Conservation (phyloP, 2,329 filamentous ascomycete genomes). For the Trematosphaeria pertusa region DNA sequence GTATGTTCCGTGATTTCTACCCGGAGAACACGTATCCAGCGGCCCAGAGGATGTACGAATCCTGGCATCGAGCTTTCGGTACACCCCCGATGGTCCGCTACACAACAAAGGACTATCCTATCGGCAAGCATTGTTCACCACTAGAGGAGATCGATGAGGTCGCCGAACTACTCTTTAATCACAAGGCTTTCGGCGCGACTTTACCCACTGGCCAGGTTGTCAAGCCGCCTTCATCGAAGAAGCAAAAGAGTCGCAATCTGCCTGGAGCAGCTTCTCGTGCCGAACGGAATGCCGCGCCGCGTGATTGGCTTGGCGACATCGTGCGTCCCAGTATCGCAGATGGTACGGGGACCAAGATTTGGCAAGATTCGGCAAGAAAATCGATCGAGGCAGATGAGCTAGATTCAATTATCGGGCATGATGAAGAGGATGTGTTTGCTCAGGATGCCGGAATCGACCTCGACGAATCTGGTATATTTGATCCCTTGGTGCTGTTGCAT, state of each 20-base stretch:
- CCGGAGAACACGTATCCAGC: constrained; percentile 15
- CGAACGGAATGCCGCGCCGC: background rate
- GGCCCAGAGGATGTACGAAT: constrained; percentile 23
- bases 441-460: too few species aligned
- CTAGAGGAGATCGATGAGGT: constrained; percentile 29
- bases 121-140: constrained; percentile 17
- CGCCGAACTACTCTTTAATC: constrained; percentile 12
- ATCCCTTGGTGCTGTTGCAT: too few species aligned
- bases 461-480: too few species aligned
- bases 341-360: too few species aligned
- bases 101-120: constrained; percentile 25
- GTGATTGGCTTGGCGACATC: constrained; percentile 11
- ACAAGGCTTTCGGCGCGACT: background rate
- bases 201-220: constrained; percentile 16
- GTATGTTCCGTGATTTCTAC: constrained; percentile 21
- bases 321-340: background rate
- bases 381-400: too few species aligned
- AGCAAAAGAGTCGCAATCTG: constrained; percentile 7
- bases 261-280: constrained; percentile 9
- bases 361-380: too few species aligned
- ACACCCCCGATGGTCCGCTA: constrained; percentile 26
- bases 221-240: constrained; percentile 12
- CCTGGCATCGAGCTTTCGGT: constrained; percentile 24
- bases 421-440: too few species aligned
- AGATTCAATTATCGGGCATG: too few species aligned